Base-by-base conservation (phyloP, 495 filamentous ascomycete species). In the Xylaria longipes region DNA sequence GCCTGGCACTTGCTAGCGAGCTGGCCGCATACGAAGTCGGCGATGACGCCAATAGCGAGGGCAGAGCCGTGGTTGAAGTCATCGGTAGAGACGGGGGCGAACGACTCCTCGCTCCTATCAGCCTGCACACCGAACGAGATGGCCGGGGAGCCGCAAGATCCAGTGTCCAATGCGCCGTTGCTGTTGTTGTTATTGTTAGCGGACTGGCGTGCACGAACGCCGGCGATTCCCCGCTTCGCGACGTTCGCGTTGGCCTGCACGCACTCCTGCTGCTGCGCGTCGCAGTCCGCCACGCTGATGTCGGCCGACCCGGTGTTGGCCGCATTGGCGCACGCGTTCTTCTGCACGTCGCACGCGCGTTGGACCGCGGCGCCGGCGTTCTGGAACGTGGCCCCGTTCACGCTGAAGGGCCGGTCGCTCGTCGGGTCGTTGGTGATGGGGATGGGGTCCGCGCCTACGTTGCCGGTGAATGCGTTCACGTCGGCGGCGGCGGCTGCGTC, bases 11-110 rank as follows among this genome's bases (percentile, higher is more conserved):
- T 80, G 80, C 79, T 84, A 5, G 71, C 65, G 17, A 91, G 81
- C 65, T 85, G 84, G 48, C 81, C 74, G 79, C 88, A 91, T 73
- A 90, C 88, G 76, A 90, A 87, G 71, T 78, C 73, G 9, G 83
- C 82, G 60, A 89, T 87, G 69, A 89, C 80, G 27, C 78, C 78
- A 71, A 90, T 89, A 65, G 85, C 86, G 41, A 86, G 81, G 0
- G 87, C 87, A 4, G 86, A 86, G 22, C 87, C 88, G 78, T 91
- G 89, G 72, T 83, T 83, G 83, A 90, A 91, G 74, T 86, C 84
- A 31, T 69, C 76, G 35, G 74, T 65, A 74, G 89, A 86, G 15
- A 80, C 83, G 41, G 84, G 81, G 57, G 84, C 79, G 79, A 88
- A 90, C 25, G 85, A 79, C 22, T 79, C 82, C 35, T 82, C 82